Percentiles rank a stretch among this genome's conserved stretches.
phyloP scores from a whole-genome alignment of 2,329 filamentous ascomycete species.

The Sporothrix luriei region DNA sequence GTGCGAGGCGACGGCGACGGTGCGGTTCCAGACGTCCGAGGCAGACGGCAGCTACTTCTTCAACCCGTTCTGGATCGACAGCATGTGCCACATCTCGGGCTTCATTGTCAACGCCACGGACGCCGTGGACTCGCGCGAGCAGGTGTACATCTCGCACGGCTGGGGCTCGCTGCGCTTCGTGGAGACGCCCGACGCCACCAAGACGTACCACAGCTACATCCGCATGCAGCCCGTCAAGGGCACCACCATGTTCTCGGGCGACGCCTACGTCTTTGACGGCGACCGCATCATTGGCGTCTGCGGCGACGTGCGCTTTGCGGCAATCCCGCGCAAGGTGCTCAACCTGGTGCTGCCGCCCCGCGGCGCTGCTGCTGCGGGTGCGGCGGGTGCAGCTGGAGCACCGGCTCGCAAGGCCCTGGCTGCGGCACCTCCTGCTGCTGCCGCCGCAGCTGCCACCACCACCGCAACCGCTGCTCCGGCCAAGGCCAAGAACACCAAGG shows the following conservation, averaged over 20 bases:
- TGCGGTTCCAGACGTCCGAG: slow-evolving; percentile 52
- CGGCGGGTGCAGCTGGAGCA: slow-evolving; percentile 39
- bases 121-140: slow-evolving; percentile 56
- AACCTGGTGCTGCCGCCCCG: slow-evolving; percentile 68
- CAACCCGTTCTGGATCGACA: slow-evolving; percentile 62
- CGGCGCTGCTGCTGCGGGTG: slow-evolving; percentile 47
- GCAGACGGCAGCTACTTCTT: slow-evolving; percentile 58
- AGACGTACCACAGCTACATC: slow-evolving; percentile 60
- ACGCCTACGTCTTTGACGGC: slow-evolving; percentile 59
- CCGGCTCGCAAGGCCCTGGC: slow-evolving; percentile 43
- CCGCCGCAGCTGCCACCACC: slow-evolving; percentile 42
- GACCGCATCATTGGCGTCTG: slow-evolving; percentile 53
- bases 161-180: slow-evolving; percentile 59
- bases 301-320: slow-evolving; percentile 66
- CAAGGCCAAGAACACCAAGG: slow-evolving; percentile 46
- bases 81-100: slow-evolving; percentile 60
- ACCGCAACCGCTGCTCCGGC: slow-evolving; percentile 42
- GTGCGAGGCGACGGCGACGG: slow-evolving; percentile 49
- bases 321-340: slow-evolving; percentile 66
- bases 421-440: slow-evolving; percentile 40
- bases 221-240: slow-evolving; percentile 59
- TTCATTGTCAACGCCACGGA: slow-evolving; percentile 64
- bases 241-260: slow-evolving; percentile 56
- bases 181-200: slow-evolving; percentile 49
- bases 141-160: slow-evolving; percentile 63